A percentile compares a stretch with the other conserved stretches of the same genome.
These are phyloP conservation scores for Heracleum sosnowskyi DNA, from an alignment of 129 eudicot genomes.

Conservation along the genomic window DNA sequence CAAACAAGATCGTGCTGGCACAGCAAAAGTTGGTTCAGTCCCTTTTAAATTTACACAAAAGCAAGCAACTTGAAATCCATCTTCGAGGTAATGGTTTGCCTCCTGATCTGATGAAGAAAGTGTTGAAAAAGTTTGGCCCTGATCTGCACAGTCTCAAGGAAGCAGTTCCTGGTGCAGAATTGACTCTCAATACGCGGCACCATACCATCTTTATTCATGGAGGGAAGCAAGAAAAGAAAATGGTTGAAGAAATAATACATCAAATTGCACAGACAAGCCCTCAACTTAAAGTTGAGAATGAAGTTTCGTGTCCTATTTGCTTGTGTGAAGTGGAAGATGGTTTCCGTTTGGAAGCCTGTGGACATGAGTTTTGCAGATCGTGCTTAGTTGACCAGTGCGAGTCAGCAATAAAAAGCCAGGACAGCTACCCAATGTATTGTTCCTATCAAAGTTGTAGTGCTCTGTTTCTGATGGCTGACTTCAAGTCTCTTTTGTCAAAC, in stretches of 20 bases:
- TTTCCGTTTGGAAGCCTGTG: slow-evolving; percentile 52
- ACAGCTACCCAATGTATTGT: slow-evolving; percentile 63
- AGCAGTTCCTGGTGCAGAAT: slow-evolving; percentile 57
- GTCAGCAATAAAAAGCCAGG: slow-evolving; percentile 66
- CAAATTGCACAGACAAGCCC: slow-evolving; percentile 46
- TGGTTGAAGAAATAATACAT: slow-evolving; percentile 50
- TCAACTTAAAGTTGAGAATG: slow-evolving; percentile 13
- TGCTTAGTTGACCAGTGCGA: slow-evolving; percentile 85
- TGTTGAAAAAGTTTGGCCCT: slow-evolving; percentile 69
- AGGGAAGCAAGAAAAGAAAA: slow-evolving; percentile 50
- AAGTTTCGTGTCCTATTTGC: slow-evolving; percentile 66
- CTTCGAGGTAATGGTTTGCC: slow-evolving; percentile 64
- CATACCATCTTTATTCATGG: slow-evolving; percentile 66
- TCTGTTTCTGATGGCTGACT: slow-evolving; percentile 38
- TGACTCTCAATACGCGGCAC: slow-evolving; percentile 52
- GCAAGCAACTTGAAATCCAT: slow-evolving; percentile 62
- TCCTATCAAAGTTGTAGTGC: slow-evolving; percentile 53
- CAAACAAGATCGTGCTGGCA: slow-evolving; percentile 41
- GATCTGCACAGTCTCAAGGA: slow-evolving; percentile 61
- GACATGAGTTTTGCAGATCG: slow-evolving; percentile 61
- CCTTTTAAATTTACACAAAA: slow-evolving; percentile 54
- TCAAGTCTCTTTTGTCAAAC: slow-evolving; percentile 34
- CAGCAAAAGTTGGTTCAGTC: slow-evolving; percentile 43
- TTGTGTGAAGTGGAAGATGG: slow-evolving; percentile 80
- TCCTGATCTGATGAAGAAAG: slow-evolving; percentile 76